Evolutionary conservation across 2,329 filamentous ascomycete genomes (phyloP).

Genomic region (Ophiocordyceps unilateralis): DNA sequence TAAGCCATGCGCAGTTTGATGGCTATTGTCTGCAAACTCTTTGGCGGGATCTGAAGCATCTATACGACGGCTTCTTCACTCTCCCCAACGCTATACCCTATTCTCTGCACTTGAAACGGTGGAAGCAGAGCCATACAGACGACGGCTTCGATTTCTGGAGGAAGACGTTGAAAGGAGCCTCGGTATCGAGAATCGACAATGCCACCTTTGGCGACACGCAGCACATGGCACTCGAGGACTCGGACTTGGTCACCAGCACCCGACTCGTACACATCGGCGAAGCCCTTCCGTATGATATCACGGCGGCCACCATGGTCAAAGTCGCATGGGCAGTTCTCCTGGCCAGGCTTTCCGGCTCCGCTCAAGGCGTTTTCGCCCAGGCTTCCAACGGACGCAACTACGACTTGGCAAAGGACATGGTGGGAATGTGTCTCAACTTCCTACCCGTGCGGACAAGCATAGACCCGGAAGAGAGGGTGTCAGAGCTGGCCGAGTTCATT

Average conservation of each 20-base stretch:
- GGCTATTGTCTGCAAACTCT: slow-evolving; percentile 24
- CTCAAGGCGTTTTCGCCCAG: slow-evolving; percentile 23
- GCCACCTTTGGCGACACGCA: not conserved
- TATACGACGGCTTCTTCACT: slow-evolving; percentile 12
- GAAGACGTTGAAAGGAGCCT: not conserved
- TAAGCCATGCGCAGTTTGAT: slow-evolving; percentile 31
- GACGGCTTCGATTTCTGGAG: slow-evolving; percentile 1
- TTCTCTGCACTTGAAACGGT: slow-evolving; percentile 1
- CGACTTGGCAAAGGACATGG: slow-evolving; percentile 15
- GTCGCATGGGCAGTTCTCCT: slow-evolving; percentile 26
- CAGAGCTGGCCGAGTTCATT: slow-evolving; percentile 19
- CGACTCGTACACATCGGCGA: slow-evolving; percentile 3
- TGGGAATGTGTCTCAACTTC: slow-evolving; percentile 24
- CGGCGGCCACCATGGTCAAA: slow-evolving; percentile 22
- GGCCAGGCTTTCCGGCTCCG: slow-evolving; percentile 15
- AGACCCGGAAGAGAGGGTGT: slow-evolving; percentile 13
- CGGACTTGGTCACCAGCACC: slow-evolving; percentile 1
- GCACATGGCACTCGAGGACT: not conserved
- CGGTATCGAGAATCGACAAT: slow-evolving; percentile 1
- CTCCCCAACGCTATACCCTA: not conserved
- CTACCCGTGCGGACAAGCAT: slow-evolving; percentile 21
- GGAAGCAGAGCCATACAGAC: slow-evolving; percentile 1
- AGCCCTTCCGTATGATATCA: slow-evolving; percentile 6
- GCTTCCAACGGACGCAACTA: slow-evolving; percentile 22
- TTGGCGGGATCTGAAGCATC: slow-evolving; percentile 17